Base-by-base conservation (phyloP, 306 rosid species). In the Medicago lupulina region DNA sequence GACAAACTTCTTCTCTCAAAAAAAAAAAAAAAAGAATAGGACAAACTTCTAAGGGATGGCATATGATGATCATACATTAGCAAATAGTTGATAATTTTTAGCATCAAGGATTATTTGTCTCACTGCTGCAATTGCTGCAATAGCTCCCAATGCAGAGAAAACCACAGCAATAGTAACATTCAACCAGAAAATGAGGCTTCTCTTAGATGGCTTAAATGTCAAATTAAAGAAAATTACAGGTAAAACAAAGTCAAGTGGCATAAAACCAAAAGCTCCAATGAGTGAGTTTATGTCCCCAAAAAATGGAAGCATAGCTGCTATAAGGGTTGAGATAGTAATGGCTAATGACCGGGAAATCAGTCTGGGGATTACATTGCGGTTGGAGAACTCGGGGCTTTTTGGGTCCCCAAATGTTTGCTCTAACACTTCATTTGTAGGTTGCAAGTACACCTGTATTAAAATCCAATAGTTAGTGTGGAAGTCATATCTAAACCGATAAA, bases 281-380 rank as follows among this genome's bases (percentile, higher is more conserved):
- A 94, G 82, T 0, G 89, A 80, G 73, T 85, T 89, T 54, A 89
- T 82, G 80, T 93, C 94, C 18, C 92, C 96, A 34, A 91, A 93
- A 76, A 93, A 91, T 36, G 97, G 98, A 81, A 91, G 87, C 96
- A 93, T 89, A 12, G 97, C 97, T 64, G 89, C 90, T 76, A 90
- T 73, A 2, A 28, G 75, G 18, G 93, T 87, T 13, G 93, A 82
- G 13, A 81, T 9, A 3, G 83, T 14, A 1, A 85, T 81, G 3
- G 93, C 86, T 2, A 82, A 0, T 28, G 98, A 83, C 5, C 96
- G 79, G 28, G 88, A 54, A 23, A 91, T 61, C 51, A 83, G 8
- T 81, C 98, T 82, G 0, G 97, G 98, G n/a, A 91, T 76, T 2
- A 87, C 76, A 16, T 89, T 93, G 16, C 94, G 84, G 41, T n/a